These are phyloP conservation scores for Pholiota molesta DNA, from an alignment of 768 basidiomycete species.

Conservation along the genomic window DNA sequence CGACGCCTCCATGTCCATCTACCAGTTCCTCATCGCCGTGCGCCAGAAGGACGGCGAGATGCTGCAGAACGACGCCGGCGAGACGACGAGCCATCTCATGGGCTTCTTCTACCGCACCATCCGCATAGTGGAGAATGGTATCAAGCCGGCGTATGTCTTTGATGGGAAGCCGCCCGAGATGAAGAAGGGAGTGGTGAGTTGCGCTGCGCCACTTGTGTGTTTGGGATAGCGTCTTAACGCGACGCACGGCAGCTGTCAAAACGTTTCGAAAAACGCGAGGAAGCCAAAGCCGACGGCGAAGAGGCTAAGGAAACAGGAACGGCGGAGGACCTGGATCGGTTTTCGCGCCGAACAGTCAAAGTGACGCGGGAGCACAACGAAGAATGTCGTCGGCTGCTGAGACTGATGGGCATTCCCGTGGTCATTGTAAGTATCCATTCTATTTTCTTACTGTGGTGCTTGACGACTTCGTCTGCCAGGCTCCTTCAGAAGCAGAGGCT, in stretches of 20 bases:
- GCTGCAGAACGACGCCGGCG: constrained; percentile 96
- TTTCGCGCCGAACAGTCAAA: constrained; percentile 88
- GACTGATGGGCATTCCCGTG: constrained; percentile 96
- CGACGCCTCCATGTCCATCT: constrained; percentile 97
- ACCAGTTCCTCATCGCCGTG: constrained; percentile 98
- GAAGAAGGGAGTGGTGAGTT: constrained; percentile 93
- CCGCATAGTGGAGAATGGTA: constrained; percentile 97
- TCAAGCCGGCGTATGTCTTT: constrained; percentile 97
- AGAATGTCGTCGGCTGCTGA: constrained; percentile 85
- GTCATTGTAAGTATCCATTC: constrained; percentile 64
- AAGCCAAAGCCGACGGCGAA: constrained; percentile 92
- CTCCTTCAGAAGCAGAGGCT: constrained; percentile 98
- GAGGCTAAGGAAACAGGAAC: constrained; percentile 98
- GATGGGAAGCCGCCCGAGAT: constrained; percentile 98
- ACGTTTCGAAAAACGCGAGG: constrained; percentile 88
- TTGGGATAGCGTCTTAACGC: constrained; percentile 8
- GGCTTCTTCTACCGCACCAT: constrained; percentile 98
- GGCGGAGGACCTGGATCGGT: constrained; percentile 88
- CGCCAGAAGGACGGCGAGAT: constrained; percentile 95
- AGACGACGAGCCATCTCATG: constrained; percentile 98
- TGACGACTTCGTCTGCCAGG: constrained; percentile 47
- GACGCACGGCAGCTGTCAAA: constrained; percentile 75
- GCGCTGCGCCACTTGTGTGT: neutral
- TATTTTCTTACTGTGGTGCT: neutral
- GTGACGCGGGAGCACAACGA: constrained; percentile 97